Conservation (phyloP, 768 basidiomycete genomes). For the Serendipita sp. region DNA sequence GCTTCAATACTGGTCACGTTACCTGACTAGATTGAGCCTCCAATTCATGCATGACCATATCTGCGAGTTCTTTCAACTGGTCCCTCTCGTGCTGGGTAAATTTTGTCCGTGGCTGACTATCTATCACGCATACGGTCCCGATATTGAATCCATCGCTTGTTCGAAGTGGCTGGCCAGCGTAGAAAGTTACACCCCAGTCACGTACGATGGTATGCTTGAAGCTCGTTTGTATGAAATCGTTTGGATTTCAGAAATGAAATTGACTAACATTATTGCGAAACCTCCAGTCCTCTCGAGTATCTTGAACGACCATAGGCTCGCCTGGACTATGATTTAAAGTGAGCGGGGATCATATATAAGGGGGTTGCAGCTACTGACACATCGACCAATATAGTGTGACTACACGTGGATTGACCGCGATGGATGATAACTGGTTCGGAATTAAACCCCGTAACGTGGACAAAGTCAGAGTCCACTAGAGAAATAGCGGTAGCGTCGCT, state of each 20-base stretch:
- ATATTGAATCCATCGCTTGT: slow-evolving; percentile 85
- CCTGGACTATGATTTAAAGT: slow-evolving; percentile 23
- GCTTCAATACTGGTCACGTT: not conserved
- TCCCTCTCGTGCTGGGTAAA: slow-evolving; percentile 81
- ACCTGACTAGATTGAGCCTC: slow-evolving; percentile 93
- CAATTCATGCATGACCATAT: slow-evolving; percentile 87
- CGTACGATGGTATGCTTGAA: slow-evolving; percentile 56
- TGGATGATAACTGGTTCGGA: slow-evolving; percentile 20
- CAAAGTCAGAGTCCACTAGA: not conserved
- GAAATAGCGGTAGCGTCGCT: not conserved
- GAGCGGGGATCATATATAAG: too few relatives aligned
- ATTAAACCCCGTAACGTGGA: not conserved
- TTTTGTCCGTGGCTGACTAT: slow-evolving; percentile 65
- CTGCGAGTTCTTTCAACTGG: slow-evolving; percentile 86
- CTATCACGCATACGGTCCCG: slow-evolving; percentile 74
- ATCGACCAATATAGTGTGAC: slow-evolving; percentile 75
- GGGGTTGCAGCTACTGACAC: too few relatives aligned
- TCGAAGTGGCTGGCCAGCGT: slow-evolving; percentile 78
- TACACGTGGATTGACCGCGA: slow-evolving; percentile 59
- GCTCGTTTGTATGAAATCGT: not conserved
- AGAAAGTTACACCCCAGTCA: slow-evolving; percentile 61
- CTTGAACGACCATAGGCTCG: slow-evolving; percentile 75
- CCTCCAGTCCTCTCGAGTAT: slow-evolving; percentile 71
- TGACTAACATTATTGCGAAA: slow-evolving; percentile 61
- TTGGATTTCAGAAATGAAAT: not conserved